Percentiles rank a stretch among this genome's conserved stretches.
These are phyloP conservation scores for Lachancea meyersii DNA, from an alignment of 805 yeast genomes.

Conservation along the genomic window DNA sequence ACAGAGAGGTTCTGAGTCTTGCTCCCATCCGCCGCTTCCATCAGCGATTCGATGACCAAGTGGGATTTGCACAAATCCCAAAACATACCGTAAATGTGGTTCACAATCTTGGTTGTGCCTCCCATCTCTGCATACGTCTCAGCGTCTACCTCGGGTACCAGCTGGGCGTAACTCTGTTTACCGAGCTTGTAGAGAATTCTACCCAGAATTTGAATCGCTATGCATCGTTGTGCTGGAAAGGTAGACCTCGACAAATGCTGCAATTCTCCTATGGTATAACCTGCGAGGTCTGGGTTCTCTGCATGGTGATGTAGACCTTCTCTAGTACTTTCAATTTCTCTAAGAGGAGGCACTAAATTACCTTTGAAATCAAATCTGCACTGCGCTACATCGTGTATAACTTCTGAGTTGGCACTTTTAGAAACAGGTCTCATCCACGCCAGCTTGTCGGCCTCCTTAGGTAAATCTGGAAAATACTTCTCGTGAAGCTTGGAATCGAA, in stretches of 20 bases:
- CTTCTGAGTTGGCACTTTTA: conserved; percentile 31
- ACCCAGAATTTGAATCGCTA: conserved; percentile 83
- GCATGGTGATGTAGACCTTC: conserved; percentile 89
- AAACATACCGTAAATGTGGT: conserved; percentile 40
- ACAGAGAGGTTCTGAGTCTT: conserved; percentile 64
- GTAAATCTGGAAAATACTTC: conserved; percentile 84
- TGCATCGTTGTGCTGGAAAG: conserved; percentile 76
- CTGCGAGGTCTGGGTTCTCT: conserved; percentile 81
- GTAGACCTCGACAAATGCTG: conserved; percentile 74
- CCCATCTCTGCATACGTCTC: conserved; percentile 36
- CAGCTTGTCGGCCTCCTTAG: conserved; percentile 70
- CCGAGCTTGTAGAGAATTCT: conserved; percentile 79
- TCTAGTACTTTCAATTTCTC: conserved; percentile 44
- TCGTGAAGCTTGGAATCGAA: conserved; percentile 74
- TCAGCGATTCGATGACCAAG: conserved; percentile 56
- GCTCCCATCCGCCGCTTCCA: conserved; percentile 61
- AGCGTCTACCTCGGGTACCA: conserved; percentile 42
- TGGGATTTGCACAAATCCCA: conserved; percentile 68
- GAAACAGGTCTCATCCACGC: conserved; percentile 86
- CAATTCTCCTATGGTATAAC: conserved; percentile 81
- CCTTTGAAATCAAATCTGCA: conserved; percentile 88
- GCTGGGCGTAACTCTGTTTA: conserved; percentile 46
- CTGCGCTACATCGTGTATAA: conserved; percentile 49
- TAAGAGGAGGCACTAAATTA: conserved; percentile 54
- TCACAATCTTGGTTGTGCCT: conserved; percentile 32